Base-by-base conservation (phyloP, 164 flowering plant genomes). In the Vitis rupestris region DNA sequence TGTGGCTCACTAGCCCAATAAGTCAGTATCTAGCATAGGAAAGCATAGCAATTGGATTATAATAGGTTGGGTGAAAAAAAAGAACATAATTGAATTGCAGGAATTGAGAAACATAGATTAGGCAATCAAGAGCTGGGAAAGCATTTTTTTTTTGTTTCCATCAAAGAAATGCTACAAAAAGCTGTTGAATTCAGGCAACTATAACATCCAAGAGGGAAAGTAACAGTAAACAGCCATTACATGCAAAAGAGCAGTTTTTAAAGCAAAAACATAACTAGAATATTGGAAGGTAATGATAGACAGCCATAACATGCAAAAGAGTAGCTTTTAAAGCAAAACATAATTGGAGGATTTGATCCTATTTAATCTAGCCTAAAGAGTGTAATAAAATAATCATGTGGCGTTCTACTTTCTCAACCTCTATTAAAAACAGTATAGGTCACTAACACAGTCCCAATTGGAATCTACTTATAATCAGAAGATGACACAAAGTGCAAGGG, bases 1-100 rank as follows among this genome's bases (percentile, higher is more conserved):
- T 96, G 84, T 96, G 99, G 76, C 99, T 96, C 73, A 96, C 87
- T 17, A 96, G 65, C 65, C 97, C 99, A 50, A 92, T 81, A n/a
- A 96, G 98, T 74, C 80, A 80, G 82, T 96, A 96, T 73, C 75
- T 98, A 92, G 95, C 74, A 82, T 31, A 69, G 73, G n/a, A 11
- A 3, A 31, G 15, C 8, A 59, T 12, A 51, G 4, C n/a, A 7
- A 23, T 52, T 27, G 3, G 44, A 17, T 11, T 15, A n/a, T 31
- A 53, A 59, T 8, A 29, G 12, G 10, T 64, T 59, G 31, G 6
- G 10, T 31, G 4, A 48, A 53, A 19, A 19, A 23, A 0, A 23
- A 23, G 27, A 23, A 23, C 27, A 23, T 8, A 48, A 17, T 1
- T 47, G 37, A 31, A 31, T 31, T 3, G 37, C 37, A 31, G 3